Conservation (phyloP, 2,329 filamentous ascomycete species). For the Colletotrichum sidae region DNA sequence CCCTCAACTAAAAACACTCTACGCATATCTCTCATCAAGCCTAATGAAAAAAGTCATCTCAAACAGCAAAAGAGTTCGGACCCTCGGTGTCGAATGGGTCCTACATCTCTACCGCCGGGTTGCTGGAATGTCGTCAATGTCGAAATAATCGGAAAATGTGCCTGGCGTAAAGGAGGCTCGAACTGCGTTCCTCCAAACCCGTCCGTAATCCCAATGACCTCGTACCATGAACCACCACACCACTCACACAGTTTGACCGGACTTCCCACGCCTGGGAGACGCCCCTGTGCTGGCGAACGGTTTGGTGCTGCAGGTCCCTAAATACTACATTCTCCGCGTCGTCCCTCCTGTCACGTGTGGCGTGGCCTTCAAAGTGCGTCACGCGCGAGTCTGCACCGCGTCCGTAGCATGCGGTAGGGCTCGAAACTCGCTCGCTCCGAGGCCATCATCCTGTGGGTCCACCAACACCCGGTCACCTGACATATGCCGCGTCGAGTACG, state of each 20-base stretch:
- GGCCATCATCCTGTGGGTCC: no score
- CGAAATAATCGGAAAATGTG: not conserved
- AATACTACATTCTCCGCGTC: not conserved
- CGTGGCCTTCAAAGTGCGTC: no score
- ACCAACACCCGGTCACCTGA: no score
- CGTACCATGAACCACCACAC: not conserved
- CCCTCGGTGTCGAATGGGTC: constrained; percentile 2
- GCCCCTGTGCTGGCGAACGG: not conserved
- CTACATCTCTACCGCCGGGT: constrained; percentile 1
- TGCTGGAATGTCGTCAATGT: not conserved
- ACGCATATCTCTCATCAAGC: not conserved
- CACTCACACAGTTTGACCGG: constrained; percentile 1
- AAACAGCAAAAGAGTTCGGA: constrained; percentile 3
- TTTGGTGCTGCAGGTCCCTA: not conserved
- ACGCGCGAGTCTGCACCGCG: no score
- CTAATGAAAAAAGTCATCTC: not conserved
- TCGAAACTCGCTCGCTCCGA: no score
- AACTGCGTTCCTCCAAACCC: not conserved
- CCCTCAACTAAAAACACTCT: no score
- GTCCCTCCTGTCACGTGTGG: not conserved
- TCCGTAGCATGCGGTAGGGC: no score
- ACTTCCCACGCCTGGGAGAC: not conserved
- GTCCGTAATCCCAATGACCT: not conserved
- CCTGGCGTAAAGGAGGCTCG: not conserved
- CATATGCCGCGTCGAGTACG: no score